phyloP scores from a whole-genome alignment of 257 asterid species.

The Solanum ahanhuiri region DNA sequence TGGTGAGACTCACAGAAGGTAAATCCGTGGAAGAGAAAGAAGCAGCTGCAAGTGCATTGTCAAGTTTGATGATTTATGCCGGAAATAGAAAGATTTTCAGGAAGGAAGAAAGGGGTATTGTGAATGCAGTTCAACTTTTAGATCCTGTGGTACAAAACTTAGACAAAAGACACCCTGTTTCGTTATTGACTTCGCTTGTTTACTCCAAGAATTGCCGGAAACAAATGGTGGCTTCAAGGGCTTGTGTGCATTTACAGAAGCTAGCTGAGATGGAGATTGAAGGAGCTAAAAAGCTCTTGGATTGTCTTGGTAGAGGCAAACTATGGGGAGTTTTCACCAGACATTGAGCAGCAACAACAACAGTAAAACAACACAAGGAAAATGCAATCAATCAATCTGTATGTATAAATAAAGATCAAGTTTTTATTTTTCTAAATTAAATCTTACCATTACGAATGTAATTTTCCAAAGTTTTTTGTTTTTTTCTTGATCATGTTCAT shows the following conservation, averaged over 20 bases:
- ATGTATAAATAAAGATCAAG: conserved; percentile 17
- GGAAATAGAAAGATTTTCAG: conserved; percentile 55
- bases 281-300: conserved; percentile 76
- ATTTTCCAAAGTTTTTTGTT: background rate
- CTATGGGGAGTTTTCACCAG: conserved; percentile 67
- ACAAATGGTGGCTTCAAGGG: conserved; percentile 62
- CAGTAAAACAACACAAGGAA: background rate
- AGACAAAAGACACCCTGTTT: conserved; percentile 41
- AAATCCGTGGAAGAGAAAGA: conserved; percentile 71
- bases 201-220: conserved; percentile 66
- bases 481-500: conserved; percentile 24
- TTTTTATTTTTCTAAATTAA: conserved; percentile 2
- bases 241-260: conserved; percentile 48
- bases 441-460: background rate
- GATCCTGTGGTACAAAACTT: conserved; percentile 36
- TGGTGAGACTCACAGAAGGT: conserved; percentile 63
- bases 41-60: conserved; percentile 51
- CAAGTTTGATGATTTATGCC: conserved; percentile 31
- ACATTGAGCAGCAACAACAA: conserved; percentile 2
- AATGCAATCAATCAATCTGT: conserved; percentile 9
- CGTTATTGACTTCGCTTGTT: conserved; percentile 29
- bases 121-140: conserved; percentile 37
- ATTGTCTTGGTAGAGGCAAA: conserved; percentile 50
- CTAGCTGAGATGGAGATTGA: conserved; percentile 52
- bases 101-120: conserved; percentile 67